Percentiles rank a stretch among this genome's conserved stretches.
Evolutionary conservation across 345 rosid species (phyloP).

Genomic region (Salix arbutifolia): DNA sequence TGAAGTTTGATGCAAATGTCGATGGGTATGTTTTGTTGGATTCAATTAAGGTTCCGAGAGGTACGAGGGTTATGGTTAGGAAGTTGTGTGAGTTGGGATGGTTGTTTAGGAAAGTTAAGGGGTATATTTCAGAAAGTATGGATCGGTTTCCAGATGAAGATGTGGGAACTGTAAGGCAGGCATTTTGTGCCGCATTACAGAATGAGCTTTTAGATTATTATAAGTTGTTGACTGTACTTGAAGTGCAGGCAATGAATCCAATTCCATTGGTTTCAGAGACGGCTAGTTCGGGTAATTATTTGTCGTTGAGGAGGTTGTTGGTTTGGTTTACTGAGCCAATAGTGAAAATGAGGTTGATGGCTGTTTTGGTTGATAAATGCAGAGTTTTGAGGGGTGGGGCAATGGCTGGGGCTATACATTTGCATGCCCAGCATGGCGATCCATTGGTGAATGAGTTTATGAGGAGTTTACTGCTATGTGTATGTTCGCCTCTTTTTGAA

Average conservation of each 20-base stretch:
- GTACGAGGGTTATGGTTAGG: conserved; percentile 64
- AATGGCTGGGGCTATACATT: conserved; percentile 93
- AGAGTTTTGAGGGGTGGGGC: conserved; percentile 89
- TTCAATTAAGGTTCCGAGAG: conserved; percentile 59
- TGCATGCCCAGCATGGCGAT: conserved; percentile 95
- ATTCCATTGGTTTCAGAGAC: conserved; percentile 79
- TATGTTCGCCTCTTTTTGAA: conserved; percentile 92
- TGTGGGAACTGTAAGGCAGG: conserved; percentile 90
- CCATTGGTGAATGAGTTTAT: conserved; percentile 84
- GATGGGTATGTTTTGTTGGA: conserved; percentile 73
- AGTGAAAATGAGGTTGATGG: conserved; percentile 98
- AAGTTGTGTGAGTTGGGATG: conserved; percentile 93
- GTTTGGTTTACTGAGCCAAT: conserved; percentile 93
- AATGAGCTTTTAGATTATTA: conserved; percentile 84
- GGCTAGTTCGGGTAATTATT: conserved; percentile 60
- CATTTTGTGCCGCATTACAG: conserved; percentile 93
- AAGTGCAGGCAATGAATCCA: conserved; percentile 86
- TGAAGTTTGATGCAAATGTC: conserved; percentile 51
- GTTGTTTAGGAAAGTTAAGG: conserved; percentile 87
- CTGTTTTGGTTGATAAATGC: conserved; percentile 91
- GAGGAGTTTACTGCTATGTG: conserved; percentile 73
- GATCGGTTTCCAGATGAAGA: conserved; percentile 74
- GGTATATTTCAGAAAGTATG: conserved; percentile 70
- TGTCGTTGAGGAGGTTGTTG: conserved; percentile 77
- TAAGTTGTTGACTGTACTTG: conserved; percentile 82